These are phyloP conservation scores for Pleurotus sapidus DNA, from an alignment of 768 basidiomycete genomes.

Conservation along the genomic window DNA sequence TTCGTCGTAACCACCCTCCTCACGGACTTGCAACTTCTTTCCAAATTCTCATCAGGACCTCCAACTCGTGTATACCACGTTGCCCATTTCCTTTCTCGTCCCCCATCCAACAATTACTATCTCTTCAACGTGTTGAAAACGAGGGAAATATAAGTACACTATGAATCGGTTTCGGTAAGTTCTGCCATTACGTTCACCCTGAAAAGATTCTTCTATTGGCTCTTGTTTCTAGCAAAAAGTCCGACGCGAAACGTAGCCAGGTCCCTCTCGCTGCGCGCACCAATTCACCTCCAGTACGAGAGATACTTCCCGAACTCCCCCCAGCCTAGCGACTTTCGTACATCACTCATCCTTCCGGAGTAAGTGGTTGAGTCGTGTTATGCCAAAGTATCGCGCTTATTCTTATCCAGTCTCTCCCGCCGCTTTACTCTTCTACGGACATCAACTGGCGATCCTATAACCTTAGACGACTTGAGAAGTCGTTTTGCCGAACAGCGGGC, in stretches of 20 bases:
- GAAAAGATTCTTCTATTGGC: constrained; percentile 20
- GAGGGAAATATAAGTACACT: constrained; percentile 38
- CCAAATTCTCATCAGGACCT: constrained; percentile 26
- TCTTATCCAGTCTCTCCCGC: constrained; percentile 60
- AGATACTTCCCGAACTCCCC: constrained; percentile 55
- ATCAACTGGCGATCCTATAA: constrained; percentile 61
- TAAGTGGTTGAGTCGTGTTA: constrained; percentile 36
- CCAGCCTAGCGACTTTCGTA: constrained; percentile 77
- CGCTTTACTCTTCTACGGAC: constrained; percentile 80
- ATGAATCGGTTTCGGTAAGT: constrained; percentile 87
- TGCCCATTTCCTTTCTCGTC: constrained; percentile 43
- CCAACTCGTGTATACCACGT: constrained; percentile 79
- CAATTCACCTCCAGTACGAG: constrained; percentile 29
- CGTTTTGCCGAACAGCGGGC: constrained; percentile 77
- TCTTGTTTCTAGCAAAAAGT: constrained; percentile 61
- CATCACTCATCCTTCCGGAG: constrained; percentile 84
- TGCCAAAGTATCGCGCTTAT: constrained; percentile 7
- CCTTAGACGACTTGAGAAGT: constrained; percentile 59
- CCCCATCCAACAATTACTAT: constrained; percentile 26
- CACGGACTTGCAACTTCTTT: constrained; percentile 25
- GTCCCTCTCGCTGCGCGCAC: constrained; percentile 20
- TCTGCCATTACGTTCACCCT: constrained; percentile 19
- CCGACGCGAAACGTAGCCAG: constrained; percentile 59
- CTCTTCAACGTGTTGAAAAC: constrained; percentile 66
- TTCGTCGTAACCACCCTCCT: constrained; percentile 13